Percentiles rank a stretch among this genome's conserved stretches.
Conservation (phyloP, 2,329 filamentous ascomycete genomes). For the Aspergillus transmontanensis region DNA sequence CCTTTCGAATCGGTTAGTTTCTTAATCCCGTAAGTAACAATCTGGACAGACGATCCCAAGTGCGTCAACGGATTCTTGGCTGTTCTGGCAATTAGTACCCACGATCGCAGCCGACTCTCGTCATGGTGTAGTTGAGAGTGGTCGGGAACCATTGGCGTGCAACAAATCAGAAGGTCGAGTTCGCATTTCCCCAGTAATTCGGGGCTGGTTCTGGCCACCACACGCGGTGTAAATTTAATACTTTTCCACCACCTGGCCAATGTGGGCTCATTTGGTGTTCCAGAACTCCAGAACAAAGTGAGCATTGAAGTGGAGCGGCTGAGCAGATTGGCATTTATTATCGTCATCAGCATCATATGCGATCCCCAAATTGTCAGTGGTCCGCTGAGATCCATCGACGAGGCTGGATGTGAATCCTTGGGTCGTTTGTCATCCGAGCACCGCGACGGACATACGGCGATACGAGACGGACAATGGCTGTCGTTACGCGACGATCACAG, state of each 20-base stretch:
- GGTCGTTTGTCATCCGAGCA: slow-evolving; percentile 17
- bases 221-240: slow-evolving; percentile 13
- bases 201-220: slow-evolving; percentile 11
- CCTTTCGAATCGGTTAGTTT: slow-evolving; percentile 5
- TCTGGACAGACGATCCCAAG: not conserved
- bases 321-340: slow-evolving; percentile 11
- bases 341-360: slow-evolving; percentile 1
- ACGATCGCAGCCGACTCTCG: not conserved
- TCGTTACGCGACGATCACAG: slow-evolving; percentile 14
- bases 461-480: slow-evolving; percentile 12
- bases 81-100: not conserved
- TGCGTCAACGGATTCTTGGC: not conserved
- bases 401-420: slow-evolving; percentile 17
- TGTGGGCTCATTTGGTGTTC: slow-evolving; percentile 11
- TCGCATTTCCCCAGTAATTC: not conserved
- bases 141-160: not conserved
- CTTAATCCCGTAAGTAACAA: slow-evolving; percentile 3
- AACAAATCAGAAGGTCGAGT: slow-evolving; percentile 1
- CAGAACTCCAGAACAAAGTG: slow-evolving; percentile 14
- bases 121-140: not conserved
- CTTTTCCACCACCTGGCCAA: slow-evolving; percentile 6
- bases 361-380: slow-evolving; percentile 8
- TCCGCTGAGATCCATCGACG: slow-evolving; percentile 10
- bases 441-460: slow-evolving; percentile 12
- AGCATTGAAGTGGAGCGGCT: slow-evolving; percentile 12